Conservation (phyloP, 345 rosid genomes). For the Eucalyptus victrix region DNA sequence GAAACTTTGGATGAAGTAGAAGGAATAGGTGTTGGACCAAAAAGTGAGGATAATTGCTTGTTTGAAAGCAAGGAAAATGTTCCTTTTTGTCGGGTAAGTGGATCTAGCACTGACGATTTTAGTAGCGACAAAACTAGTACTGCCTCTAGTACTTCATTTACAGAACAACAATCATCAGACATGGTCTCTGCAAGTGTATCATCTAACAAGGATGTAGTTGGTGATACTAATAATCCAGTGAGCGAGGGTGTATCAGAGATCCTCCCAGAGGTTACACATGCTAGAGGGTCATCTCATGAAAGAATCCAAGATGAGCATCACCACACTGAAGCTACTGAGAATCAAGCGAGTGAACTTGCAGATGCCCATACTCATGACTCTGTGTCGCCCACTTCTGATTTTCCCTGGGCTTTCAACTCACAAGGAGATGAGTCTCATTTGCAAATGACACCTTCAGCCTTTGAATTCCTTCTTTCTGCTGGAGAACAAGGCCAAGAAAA, state of each 20-base stretch:
- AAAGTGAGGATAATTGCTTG: slow-evolving; percentile 13
- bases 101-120: slow-evolving; percentile 14
- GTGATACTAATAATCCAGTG: slow-evolving; percentile 28
- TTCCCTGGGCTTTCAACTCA: not conserved
- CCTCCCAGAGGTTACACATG: not conserved
- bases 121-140: slow-evolving; percentile 22
- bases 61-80: slow-evolving; percentile 19
- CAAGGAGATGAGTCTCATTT: slow-evolving; percentile 14
- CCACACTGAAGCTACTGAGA: slow-evolving; percentile 6
- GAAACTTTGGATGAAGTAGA: slow-evolving; percentile 4
- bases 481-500: slow-evolving; percentile 24
- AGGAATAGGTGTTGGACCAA: slow-evolving; percentile 3
- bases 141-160: slow-evolving; percentile 28
- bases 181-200: slow-evolving; percentile 20
- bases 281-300: slow-evolving; percentile 17
- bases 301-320: slow-evolving; percentile 10
- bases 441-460: slow-evolving; percentile 26
- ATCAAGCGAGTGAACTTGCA: slow-evolving; percentile 13
- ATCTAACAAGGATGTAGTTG: slow-evolving; percentile 37
- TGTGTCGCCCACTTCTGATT: not conserved
- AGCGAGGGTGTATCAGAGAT: slow-evolving; percentile 15
- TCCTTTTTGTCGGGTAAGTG: slow-evolving; percentile 30
- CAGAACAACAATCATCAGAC: slow-evolving; percentile 35
- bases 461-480: slow-evolving; percentile 32
- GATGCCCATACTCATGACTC: not conserved